phyloP scores from a whole-genome alignment of 1,284 basidiomycete species.

The Amylostereum areolatum region DNA sequence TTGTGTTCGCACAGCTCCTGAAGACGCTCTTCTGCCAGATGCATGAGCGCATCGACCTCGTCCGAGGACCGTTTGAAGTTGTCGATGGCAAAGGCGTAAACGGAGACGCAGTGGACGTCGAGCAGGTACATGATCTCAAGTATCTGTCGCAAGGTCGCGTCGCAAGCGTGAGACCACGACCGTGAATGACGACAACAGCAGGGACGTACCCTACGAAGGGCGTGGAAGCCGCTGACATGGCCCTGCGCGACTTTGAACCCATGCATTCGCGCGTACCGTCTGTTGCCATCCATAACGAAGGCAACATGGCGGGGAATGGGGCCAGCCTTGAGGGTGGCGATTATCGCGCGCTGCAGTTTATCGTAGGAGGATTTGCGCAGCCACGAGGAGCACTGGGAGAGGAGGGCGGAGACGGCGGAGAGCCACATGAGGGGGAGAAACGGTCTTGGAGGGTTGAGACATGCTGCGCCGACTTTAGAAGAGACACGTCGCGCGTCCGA shows the following conservation, averaged over 20 bases:
- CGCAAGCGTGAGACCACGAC: no score
- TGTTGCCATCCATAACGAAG: conserved; percentile 98
- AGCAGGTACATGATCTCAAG: conserved; percentile 79
- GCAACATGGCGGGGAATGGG: conserved; percentile 91
- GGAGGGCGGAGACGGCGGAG: neutral
- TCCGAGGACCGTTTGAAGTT: conserved; percentile 89
- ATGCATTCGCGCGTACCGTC: conserved; percentile 79
- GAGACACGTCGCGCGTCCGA: neutral
- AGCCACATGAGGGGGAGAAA: conserved; percentile 2
- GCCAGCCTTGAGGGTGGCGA: conserved; percentile 68
- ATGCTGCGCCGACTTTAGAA: neutral
- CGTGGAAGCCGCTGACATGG: conserved; percentile 82
- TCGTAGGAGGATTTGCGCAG: conserved; percentile 15
- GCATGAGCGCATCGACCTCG: conserved; percentile 89
- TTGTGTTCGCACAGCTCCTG: conserved; percentile 80
- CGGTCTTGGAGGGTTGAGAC: conserved; percentile 3
- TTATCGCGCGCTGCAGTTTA: conserved; percentile 38
- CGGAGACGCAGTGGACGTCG: conserved; percentile 77
- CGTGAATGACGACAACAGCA: no score
- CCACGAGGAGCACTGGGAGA: conserved; percentile 11
- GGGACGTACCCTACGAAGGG: conserved; percentile 68
- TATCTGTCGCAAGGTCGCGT: conserved; percentile 40
- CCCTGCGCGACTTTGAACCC: conserved; percentile 68
- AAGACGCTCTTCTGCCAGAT: conserved; percentile 77
- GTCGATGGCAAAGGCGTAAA: conserved; percentile 96